Base-by-base conservation (phyloP, 1,284 basidiomycete genomes). In the Acaromyces ingoldii region DNA sequence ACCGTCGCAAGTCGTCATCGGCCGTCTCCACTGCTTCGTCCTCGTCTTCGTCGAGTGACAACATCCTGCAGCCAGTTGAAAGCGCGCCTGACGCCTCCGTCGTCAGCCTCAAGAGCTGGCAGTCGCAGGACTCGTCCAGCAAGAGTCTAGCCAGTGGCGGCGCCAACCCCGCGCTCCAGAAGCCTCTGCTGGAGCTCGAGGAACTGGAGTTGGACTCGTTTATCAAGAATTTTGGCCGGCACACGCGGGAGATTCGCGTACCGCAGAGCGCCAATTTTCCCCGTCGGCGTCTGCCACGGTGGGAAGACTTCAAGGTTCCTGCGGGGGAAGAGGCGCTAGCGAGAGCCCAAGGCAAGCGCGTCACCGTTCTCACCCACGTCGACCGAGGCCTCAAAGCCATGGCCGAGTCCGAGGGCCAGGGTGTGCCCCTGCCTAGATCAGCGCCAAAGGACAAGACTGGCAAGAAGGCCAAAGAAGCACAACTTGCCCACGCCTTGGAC, bases 191-290 rank as follows among this genome's bases (percentile, higher is more conserved):
- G 7, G 69, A 73, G 42, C 68, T 74, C 25, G 72, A 74, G 37
- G 65, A 74, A 26, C 58, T 74, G 21, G 72, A 74, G 40, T 60
- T 74, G 26, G 65, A 74, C 22, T 61, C 55, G 22, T 74, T 74
- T 54, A 50, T 74, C 44, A 61, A 66, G 34, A 72, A 61, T 45
- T 74, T 74, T 55, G 62, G 61, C 21, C 37, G 58, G 10, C 70
- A 75, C 43, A 75, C 72, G n/a, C 60, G 62, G 21, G 65, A 74
- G 37, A 64, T 75, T 31, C 64, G 62, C 24, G 62, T 75, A 15
- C 62, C 69, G 1, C 53, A 51, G 25, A 40, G 56, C 3, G 41
- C 49, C 3, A 51, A 51, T 4, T 46, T 28, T 33, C 56, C 65
- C 24, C 62, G 60, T 47, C 53, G 60, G 22, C 52, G 72, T 24